Base-by-base conservation (phyloP, 768 basidiomycete species). In the Lactifluus rugatus region DNA sequence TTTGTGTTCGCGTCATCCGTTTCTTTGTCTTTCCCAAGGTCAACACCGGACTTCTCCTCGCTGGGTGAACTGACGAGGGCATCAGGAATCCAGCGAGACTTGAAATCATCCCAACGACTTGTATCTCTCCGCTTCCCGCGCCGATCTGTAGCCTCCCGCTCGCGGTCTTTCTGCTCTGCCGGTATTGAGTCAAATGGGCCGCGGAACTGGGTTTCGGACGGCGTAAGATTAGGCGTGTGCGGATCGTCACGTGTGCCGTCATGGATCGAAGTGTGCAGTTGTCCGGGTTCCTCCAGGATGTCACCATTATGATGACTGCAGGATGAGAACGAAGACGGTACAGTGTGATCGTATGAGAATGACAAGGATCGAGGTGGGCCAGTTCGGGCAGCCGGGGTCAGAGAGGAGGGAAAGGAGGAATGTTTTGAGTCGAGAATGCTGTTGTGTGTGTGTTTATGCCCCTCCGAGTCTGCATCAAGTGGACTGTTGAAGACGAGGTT, bases 51-150 rank as follows among this genome's bases (percentile, higher is more conserved):
- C 54, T 72, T 73, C 60, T 79, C 81, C 2, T 82, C 78, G 59
- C 70, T 73, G 3, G 79, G 74, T 23, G 78, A 75, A 34, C 36
- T 45, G 10, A 50, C 25, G 44, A 45, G 76, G 78, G 83, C 80
- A 58, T 75, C 77, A 5, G 78, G 76, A 56, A 79, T 77, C 78
- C 81, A 83, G 55, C 70, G 70, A 21, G 47, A 36, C 50, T 81
- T 80, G 31, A 83, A 81, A 5, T 70, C 61, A 48, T 71, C 65
- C 54, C 74, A 76, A 56, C 72, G 68, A 28, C 48, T 41, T 17
- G 58, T 73, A 47, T 81, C 79, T 45, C 78, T 73, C 46, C 71
- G 74, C 72, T 80, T 82, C 17, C 80, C 80, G 64, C 82, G 81
- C 58, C 73, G 77, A 62, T 85, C 83, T 3, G 65, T 66, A 2